phyloP scores from a whole-genome alignment of 2,329 filamentous ascomycete genomes.

The Colletotrichum echinochloae region DNA sequence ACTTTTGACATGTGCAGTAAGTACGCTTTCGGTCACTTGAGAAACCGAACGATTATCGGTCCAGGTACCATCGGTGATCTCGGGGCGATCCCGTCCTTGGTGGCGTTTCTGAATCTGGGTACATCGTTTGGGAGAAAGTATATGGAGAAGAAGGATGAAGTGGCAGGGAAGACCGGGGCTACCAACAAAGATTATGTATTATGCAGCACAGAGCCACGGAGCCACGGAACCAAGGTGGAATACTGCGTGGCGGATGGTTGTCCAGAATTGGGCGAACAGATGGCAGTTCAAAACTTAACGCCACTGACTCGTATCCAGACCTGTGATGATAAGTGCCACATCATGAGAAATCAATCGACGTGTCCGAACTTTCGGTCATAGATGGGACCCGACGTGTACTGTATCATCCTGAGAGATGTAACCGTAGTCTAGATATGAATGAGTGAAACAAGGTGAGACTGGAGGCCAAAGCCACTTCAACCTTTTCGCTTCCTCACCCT shows the following conservation, averaged over 20 bases:
- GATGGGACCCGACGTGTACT: neutral
- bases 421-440: neutral
- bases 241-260: no score
- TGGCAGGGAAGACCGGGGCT: neutral
- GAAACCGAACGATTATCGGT: neutral
- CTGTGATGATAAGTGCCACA: neutral
- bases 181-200: no score
- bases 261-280: neutral
- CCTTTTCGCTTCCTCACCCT: neutral
- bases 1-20: neutral
- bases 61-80: neutral
- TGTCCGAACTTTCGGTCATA: neutral
- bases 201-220: no score
- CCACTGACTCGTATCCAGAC: neutral
- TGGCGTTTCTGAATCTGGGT: neutral
- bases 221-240: neutral
- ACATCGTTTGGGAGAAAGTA: neutral
- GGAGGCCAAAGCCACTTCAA: neutral
- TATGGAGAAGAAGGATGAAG: neutral
- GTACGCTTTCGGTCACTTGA: neutral
- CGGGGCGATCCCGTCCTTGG: neutral
- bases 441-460: slow-evolving; percentile 1
- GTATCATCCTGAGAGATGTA: neutral
- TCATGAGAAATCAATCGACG: neutral
- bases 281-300: neutral